These are phyloP conservation scores for Ambrosiella xylebori DNA, from an alignment of 2,329 filamentous ascomycete genomes.

Conservation along the genomic window DNA sequence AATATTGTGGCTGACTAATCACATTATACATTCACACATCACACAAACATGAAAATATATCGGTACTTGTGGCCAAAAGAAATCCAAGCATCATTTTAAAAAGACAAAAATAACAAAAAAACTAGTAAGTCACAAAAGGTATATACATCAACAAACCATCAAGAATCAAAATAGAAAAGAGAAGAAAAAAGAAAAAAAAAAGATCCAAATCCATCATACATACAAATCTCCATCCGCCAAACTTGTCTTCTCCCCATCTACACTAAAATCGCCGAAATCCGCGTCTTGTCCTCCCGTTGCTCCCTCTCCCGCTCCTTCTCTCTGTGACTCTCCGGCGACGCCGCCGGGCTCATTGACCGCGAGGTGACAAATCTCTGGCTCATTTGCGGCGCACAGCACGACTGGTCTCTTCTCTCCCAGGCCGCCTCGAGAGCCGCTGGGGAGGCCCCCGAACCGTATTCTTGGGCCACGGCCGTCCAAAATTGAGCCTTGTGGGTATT, in stretches of 20 bases:
- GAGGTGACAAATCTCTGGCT: slow-evolving; percentile 15
- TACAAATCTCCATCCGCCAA: background rate
- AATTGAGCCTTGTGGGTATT: slow-evolving; percentile 51
- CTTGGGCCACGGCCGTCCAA: slow-evolving; percentile 53
- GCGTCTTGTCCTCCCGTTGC: slow-evolving; percentile 33
- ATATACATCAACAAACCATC: background rate
- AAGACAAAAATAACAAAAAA: background rate
- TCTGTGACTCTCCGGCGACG: slow-evolving; percentile 29
- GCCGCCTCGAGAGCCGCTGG: slow-evolving; percentile 50
- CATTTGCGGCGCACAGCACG: background rate
- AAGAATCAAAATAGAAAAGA: background rate
- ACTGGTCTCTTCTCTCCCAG: slow-evolving; percentile 32
- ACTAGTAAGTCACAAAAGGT: background rate
- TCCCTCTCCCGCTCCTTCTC: slow-evolving; percentile 17
- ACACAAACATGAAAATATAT: background rate
- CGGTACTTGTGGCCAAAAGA: background rate
- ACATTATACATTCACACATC: background rate
- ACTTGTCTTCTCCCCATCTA: background rate
- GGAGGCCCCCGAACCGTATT: slow-evolving; percentile 49
- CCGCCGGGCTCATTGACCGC: slow-evolving; percentile 36
- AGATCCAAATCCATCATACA: slow-evolving; percentile 2
- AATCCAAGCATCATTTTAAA: background rate
- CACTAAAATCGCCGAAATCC: slow-evolving; percentile 43
- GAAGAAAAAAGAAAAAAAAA: background rate
- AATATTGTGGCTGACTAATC: background rate